A percentile compares a stretch with the other conserved stretches of the same genome.
Conservation (phyloP, 257 asterid genomes). For the Sherardia arvensis region DNA sequence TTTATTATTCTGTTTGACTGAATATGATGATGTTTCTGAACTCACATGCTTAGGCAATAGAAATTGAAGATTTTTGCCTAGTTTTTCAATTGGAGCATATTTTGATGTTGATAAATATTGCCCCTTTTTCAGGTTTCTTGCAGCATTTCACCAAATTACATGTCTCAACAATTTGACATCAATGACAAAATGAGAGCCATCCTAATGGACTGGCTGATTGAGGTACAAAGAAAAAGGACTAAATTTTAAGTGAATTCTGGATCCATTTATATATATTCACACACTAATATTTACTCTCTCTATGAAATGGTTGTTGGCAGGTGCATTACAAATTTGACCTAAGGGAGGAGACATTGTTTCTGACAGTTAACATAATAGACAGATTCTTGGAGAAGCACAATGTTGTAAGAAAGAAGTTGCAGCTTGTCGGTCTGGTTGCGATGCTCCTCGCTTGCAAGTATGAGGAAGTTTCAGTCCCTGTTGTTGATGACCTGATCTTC, state of each 20-base stretch:
- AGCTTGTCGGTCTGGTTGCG: slow-evolving; percentile 88
- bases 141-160: slow-evolving; percentile 77
- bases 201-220: slow-evolving; percentile 88
- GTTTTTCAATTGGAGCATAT: background rate
- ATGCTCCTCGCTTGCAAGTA: slow-evolving; percentile 92
- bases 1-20: background rate
- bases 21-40: background rate
- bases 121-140: slow-evolving; percentile 40
- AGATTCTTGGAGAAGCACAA: slow-evolving; percentile 71
- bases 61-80: background rate
- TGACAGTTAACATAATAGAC: slow-evolving; percentile 74
- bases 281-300: background rate
- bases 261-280: background rate
- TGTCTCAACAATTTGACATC: slow-evolving; percentile 70
- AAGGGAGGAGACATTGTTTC: slow-evolving; percentile 70
- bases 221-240: slow-evolving; percentile 28
- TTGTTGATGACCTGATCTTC: slow-evolving; percentile 74
- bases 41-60: background rate
- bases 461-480: slow-evolving; percentile 82
- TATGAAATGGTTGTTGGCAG: slow-evolving; percentile 24
- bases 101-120: background rate
- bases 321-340: slow-evolving; percentile 94
- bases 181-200: slow-evolving; percentile 83
- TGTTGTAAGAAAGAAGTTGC: slow-evolving; percentile 72
- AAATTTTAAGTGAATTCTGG: background rate